These are phyloP conservation scores for Lentinus brumalis DNA, from an alignment of 768 basidiomycete genomes.

Conservation along the genomic window DNA sequence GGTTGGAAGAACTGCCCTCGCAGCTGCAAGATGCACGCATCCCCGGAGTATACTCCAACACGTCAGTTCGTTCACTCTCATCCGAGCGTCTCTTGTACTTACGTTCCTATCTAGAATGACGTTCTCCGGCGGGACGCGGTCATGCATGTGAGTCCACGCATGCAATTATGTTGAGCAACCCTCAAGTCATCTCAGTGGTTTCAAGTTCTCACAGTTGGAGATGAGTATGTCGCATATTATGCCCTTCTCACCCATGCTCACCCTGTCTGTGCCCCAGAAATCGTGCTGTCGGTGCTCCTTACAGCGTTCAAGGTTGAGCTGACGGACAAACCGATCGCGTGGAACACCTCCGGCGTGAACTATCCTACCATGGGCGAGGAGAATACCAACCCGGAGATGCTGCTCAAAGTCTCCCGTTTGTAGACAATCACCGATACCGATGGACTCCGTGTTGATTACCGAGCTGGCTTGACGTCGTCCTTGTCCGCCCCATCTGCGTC, in stretches of 20 bases:
- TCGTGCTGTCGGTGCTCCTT: slow-evolving; percentile 12
- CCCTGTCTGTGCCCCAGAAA: slow-evolving; percentile 4
- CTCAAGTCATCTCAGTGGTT: slow-evolving; percentile 13
- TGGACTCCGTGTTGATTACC: no score
- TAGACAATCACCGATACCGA: no score
- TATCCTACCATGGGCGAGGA: slow-evolving; percentile 15
- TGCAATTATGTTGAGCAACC: background rate
- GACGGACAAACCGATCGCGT: slow-evolving; percentile 8
- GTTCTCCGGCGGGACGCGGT: slow-evolving; percentile 23
- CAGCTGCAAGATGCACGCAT: slow-evolving; percentile 6
- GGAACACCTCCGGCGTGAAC: slow-evolving; percentile 12
- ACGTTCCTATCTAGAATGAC: slow-evolving; percentile 19
- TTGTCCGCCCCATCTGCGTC: no score
- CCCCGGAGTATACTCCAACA: slow-evolving; percentile 24
- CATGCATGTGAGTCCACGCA: slow-evolving; percentile 26
- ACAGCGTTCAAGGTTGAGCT: slow-evolving; percentile 12
- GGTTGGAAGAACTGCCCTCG: slow-evolving; percentile 9
- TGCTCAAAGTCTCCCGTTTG: background rate
- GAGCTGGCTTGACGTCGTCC: no score
- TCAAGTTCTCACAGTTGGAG: slow-evolving; percentile 27
- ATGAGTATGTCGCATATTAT: slow-evolving; percentile 18
- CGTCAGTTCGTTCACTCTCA: slow-evolving; percentile 15
- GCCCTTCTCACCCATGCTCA: background rate
- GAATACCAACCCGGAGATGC: slow-evolving; percentile 13
- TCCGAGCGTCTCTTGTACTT: slow-evolving; percentile 3